Evolutionary conservation across 352 stramenopile species (phyloP), one percentile per base, ranked within the genome.

Genomic region (Pythium folliculosum): DNA sequence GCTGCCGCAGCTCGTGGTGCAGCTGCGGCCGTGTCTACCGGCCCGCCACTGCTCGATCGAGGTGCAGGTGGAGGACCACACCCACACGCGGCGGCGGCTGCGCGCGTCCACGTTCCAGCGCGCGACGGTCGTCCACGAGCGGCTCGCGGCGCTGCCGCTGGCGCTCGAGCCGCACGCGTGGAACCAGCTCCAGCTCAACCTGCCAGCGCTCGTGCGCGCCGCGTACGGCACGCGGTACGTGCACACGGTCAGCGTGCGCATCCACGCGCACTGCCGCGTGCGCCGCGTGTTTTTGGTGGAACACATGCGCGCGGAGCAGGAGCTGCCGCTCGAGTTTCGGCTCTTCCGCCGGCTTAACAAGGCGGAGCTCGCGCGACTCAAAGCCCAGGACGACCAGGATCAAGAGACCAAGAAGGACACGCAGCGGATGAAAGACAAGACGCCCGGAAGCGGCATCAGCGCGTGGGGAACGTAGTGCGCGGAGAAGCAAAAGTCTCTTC

Each of bases 121-220:
- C 25, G 63, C 73, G 25, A 85, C 75, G 23, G 56, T 56, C 32
- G 70, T 87, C 23, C 78, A 87, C 54, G 38, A 69, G 21, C 55
- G 71, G 32, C 61, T 89, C 17, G 67, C 73, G 25, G 37, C 78
- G 25, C 63, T 88, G 48, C 79, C 79, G 23, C 64, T 89, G 64
- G 70, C 62, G 9, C 63, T 89, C 45, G 76, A 83, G 40, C 40
- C 27, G 14, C n/a, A 71, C n/a, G 19, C 10, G 3, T 89, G 81
- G 79, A 90, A 90, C 57, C 78, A 86, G 67, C 59, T 90, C n/a
- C 77, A 81, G 64, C 54, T 90, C 19, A 76, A 88, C 45, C 70
- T 88, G 17, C 68, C 61, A 0, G 51, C 73, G 51, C 73, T 90
- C 57, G 74, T 72, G 65, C 73, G 63, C 32, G 69, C 64, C 22